Evolutionary conservation across 352 stramenopile genomes (phyloP).

Genomic region (Phytophthora tentaculata): DNA sequence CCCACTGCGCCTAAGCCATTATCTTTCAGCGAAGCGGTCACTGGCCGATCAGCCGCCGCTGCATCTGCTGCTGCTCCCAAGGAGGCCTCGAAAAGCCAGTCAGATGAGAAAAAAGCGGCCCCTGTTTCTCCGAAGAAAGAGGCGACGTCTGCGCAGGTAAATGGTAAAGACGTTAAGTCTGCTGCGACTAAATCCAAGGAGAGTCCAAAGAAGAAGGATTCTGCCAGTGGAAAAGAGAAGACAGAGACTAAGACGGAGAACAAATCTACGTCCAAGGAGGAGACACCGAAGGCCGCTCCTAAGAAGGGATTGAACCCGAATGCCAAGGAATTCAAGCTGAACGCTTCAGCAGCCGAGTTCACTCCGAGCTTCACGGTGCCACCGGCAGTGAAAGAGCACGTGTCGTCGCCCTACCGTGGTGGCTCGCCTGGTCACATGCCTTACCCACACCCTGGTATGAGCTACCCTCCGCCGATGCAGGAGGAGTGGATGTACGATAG

Average conservation of each 20-base stretch:
- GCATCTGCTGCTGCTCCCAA: constrained; percentile 12
- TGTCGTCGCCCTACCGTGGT: constrained; percentile 59
- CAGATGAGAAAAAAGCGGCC: constrained; percentile 24
- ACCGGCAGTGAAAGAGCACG: constrained; percentile 28
- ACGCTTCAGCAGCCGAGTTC: constrained; percentile 63
- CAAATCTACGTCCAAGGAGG: constrained; percentile 22
- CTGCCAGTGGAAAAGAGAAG: constrained; percentile 28
- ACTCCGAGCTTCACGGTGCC: constrained; percentile 63
- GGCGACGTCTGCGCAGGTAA: constrained; percentile 21
- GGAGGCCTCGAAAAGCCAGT: constrained; percentile 6
- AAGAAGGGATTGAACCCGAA: constrained; percentile 87
- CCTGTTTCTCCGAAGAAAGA: constrained; percentile 24
- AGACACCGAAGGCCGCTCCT: constrained; percentile 22
- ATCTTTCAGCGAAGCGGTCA: constrained; percentile 78
- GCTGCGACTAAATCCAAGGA: constrained; percentile 26
- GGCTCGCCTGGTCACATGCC: constrained; percentile 44
- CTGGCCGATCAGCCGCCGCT: constrained; percentile 39
- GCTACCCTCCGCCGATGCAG: constrained; percentile 51
- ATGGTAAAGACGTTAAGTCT: constrained; percentile 27
- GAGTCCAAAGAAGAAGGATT: constrained; percentile 34
- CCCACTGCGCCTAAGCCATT: constrained; percentile 59
- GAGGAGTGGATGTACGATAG: constrained; percentile 81
- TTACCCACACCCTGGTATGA: constrained; percentile 48
- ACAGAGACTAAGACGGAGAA: constrained; percentile 22
- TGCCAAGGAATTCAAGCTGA: constrained; percentile 90